Conservation (phyloP, 2,329 filamentous ascomycete species). For the Diaporthe ampelina region DNA sequence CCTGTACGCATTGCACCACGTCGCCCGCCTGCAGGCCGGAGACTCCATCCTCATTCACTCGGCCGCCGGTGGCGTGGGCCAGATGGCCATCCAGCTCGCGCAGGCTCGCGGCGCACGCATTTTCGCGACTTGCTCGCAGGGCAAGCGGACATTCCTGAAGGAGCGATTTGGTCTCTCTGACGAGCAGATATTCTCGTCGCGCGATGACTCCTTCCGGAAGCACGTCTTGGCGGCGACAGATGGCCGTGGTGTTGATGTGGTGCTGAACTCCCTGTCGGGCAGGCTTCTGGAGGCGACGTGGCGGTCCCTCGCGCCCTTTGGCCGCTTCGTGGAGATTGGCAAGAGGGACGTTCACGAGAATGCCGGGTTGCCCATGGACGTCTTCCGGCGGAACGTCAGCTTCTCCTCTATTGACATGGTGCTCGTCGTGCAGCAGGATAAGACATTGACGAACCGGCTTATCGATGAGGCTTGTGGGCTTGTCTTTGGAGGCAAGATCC, state of each 20-base stretch:
- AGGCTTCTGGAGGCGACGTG: constrained; percentile 30
- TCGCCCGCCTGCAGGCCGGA: constrained; percentile 18
- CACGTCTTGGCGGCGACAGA: constrained; percentile 48
- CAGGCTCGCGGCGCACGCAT: constrained; percentile 40
- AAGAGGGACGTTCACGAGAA: constrained; percentile 36
- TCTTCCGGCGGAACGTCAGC: constrained; percentile 11
- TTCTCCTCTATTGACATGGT: constrained; percentile 29
- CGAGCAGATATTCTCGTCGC: constrained; percentile 49
- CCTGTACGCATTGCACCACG: constrained; percentile 27
- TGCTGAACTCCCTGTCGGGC: constrained; percentile 28
- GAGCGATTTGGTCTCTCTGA: not conserved
- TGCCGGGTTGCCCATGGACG: not conserved
- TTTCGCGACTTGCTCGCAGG: constrained; percentile 17
- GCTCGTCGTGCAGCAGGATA: not conserved
- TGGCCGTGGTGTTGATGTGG: constrained; percentile 49
- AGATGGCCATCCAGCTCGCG: constrained; percentile 30
- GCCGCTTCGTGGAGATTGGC: constrained; percentile 38
- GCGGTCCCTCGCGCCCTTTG: constrained; percentile 32
- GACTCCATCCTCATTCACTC: constrained; percentile 40
- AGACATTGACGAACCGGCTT: not conserved
- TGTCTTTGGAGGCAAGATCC: not conserved
- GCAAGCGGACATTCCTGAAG: constrained; percentile 18
- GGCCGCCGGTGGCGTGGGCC: constrained; percentile 25
- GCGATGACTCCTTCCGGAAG: constrained; percentile 48
- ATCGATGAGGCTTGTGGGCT: constrained; percentile 24